Evolutionary conservation across 148 eudicot genomes (phyloP).

Genomic region (Amaranthus palmeri): DNA sequence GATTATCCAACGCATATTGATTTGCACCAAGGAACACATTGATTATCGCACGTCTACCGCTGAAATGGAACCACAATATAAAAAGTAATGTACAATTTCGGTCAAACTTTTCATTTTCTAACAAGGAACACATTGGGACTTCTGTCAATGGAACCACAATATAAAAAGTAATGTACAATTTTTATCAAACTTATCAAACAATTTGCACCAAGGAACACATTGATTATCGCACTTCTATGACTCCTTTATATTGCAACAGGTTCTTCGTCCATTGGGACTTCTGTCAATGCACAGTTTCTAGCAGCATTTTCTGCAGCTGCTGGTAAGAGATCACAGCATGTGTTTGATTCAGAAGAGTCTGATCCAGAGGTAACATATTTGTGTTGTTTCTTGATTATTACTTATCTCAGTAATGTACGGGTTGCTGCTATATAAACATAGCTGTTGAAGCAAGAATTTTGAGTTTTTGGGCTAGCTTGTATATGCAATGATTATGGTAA

Average conservation of each 20-base stretch:
- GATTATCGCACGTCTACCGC: no score
- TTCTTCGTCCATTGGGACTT: conserved; percentile 77
- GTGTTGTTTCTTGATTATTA: neutral
- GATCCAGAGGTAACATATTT: conserved; percentile 68
- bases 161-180: no score
- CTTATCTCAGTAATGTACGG: neutral
- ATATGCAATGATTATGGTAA: neutral
- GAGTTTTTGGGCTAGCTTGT: neutral
- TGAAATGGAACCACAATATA: no score
- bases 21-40: no score
- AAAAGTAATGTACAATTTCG: no score
- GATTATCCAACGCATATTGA: no score
- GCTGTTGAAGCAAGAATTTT: neutral
- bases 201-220: no score
- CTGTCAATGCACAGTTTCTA: conserved; percentile 65
- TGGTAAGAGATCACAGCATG: conserved; percentile 58
- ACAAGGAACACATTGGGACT: no score
- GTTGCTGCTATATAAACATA: conserved; percentile 3
- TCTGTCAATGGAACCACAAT: no score
- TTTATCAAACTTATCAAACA: no score
- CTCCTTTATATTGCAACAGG: conserved; percentile 38
- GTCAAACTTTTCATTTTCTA: no score
- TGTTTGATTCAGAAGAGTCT: conserved; percentile 77
- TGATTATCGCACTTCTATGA: no score
- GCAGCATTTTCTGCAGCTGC: conserved; percentile 90